Percentiles rank a stretch among this genome's conserved stretches.
phyloP scores from a whole-genome alignment of 106 monocot species.

The Platanthera guangdongensis region DNA sequence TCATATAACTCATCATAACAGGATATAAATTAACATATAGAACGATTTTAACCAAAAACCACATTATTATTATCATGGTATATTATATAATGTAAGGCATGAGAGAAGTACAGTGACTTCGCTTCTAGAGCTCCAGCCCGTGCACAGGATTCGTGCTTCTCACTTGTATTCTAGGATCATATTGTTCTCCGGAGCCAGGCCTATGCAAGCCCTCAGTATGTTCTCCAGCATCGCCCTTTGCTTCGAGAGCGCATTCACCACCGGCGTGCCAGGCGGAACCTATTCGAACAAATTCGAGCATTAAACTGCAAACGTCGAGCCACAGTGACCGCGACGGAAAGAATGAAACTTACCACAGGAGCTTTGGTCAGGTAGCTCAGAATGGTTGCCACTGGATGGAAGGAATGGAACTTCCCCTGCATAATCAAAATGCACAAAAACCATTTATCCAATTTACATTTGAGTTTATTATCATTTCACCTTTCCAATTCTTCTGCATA shows the following conservation, averaged over 20 bases:
- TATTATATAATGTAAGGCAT: too few species aligned
- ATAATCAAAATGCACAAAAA: constrained; percentile 11
- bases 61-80: too few species aligned
- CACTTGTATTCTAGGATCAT: constrained; percentile 98
- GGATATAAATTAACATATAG: too few species aligned
- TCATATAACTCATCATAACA: too few species aligned
- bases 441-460: neutral
- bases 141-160: constrained; percentile 14
- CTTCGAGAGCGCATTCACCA: constrained; percentile 91
- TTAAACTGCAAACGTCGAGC: neutral
- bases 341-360: constrained; percentile 51
- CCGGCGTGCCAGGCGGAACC: constrained; percentile 97
- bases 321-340: neutral
- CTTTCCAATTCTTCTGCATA: too few species aligned
- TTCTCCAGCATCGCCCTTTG: constrained; percentile 99
- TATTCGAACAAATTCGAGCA: constrained; percentile 14
- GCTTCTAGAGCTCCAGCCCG: too few species aligned
- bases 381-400: constrained; percentile 95
- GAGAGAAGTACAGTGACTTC: too few species aligned
- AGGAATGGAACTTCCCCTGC: constrained; percentile 91
- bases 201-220: constrained; percentile 95
- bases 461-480: neutral
- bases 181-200: constrained; percentile 95
- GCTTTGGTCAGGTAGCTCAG: constrained; percentile 95
- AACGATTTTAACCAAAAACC: too few species aligned